Evolutionary conservation across 306 rosid species (phyloP), one percentile per base, ranked within the genome.

Genomic region (Ziziphus jujuba): DNA sequence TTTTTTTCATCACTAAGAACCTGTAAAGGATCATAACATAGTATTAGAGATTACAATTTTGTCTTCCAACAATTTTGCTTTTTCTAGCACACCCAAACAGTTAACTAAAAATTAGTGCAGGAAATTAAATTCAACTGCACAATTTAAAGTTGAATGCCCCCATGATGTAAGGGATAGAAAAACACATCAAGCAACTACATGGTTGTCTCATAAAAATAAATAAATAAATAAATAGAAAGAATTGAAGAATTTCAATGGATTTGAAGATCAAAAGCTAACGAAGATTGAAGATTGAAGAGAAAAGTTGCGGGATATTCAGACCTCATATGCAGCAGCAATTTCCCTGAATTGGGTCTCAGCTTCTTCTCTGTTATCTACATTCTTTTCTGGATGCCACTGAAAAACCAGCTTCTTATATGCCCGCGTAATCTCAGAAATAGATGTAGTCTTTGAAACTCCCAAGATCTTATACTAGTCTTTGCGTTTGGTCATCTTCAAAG

Each of bases 301-400:
- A 59, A 13, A 43, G 45, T 49, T 14, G 73, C 33, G 3, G 23
- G 35, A 52, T 51, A 52, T 3, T 60, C 72, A 40, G 31, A 90
- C 97, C 99, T 93, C 99, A 56, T 93, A 93, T 72, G 99, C 97
- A 23, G 96, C 96, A 56, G 99, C 97, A 44, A 93, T 80, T 82
- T 93, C 99, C 83, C 83, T 77, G 78, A 93, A 93, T 83, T 87
- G 72, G 48, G 81, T 82, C 84, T 95, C 99, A 34, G 99, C 99
- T 82, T 85, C 97, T 84, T 88, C 95, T 74, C 99, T 87, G 7
- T 88, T 91, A 14, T 84, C 89, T 0, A 91, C 99, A 61, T 95
- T 95, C 87, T 95, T 95, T 70, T 95, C 99, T 1, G 99, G 99
- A 76, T 95, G 99, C 97, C 97, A 95, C 73, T 91, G 99, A 80